Percentiles rank a stretch among this genome's conserved stretches.
These are phyloP conservation scores for Tylopilus plumbeoviolaceoides DNA, from an alignment of 768 basidiomycete species.

Conservation along the genomic window DNA sequence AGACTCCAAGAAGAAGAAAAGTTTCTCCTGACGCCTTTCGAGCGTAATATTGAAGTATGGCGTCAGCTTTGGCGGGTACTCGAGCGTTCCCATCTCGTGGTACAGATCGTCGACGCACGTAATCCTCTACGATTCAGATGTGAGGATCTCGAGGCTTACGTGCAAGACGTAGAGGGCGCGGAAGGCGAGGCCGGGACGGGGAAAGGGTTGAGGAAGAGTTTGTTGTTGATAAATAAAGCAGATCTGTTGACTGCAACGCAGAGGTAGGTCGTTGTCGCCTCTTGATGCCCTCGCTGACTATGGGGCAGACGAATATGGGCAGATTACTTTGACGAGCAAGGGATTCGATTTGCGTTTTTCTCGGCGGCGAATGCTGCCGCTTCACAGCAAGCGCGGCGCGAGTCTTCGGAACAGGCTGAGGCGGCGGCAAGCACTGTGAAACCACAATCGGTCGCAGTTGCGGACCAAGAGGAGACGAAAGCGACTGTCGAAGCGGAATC, in stretches of 20 bases:
- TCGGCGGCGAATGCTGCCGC: conserved; percentile 87
- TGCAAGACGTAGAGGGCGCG: conserved; percentile 75
- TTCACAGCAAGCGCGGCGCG: conserved; percentile 69
- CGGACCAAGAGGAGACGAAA: not conserved
- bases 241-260: conserved; percentile 86
- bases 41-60: conserved; percentile 98
- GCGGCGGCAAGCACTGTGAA: conserved; percentile 14
- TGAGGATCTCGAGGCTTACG: conserved; percentile 85
- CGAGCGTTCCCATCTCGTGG: conserved; percentile 89
- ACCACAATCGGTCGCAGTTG: not conserved
- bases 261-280: conserved; percentile 48
- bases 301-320: conserved; percentile 79
- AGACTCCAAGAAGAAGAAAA: conserved; percentile 86
- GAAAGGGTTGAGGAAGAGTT: conserved; percentile 63
- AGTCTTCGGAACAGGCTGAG: conserved; percentile 33
- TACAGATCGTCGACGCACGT: conserved; percentile 95
- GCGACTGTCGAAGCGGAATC: conserved; percentile 17
- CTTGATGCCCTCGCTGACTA: not conserved
- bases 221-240: conserved; percentile 93
- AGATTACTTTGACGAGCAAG: conserved; percentile 77
- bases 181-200: conserved; percentile 81
- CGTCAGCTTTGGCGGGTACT: conserved; percentile 96
- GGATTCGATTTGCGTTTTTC: conserved; percentile 84
- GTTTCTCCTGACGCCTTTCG: conserved; percentile 92
- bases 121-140: conserved; percentile 93